A percentile compares a stretch with the other conserved stretches of the same genome.
phyloP scores from a whole-genome alignment of 257 asterid genomes.

The Parsonsia alboflavescens region DNA sequence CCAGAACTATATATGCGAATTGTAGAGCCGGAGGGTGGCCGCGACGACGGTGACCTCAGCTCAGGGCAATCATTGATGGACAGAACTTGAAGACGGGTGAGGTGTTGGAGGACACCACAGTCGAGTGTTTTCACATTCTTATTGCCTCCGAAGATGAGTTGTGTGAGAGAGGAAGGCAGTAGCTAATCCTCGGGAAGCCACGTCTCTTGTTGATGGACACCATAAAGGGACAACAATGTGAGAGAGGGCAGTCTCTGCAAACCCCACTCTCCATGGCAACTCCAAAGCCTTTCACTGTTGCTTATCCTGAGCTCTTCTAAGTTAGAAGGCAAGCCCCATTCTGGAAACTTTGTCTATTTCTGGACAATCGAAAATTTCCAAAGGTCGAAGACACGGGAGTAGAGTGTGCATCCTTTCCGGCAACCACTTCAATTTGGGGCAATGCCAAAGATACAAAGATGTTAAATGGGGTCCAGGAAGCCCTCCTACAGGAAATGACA shows the following conservation, averaged over 20 bases:
- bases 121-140: neutral
- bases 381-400: neutral
- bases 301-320: rapidly evolving
- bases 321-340: no score
- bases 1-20: neutral
- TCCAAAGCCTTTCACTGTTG: neutral
- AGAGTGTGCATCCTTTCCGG: slow-evolving; percentile 12
- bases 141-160: rapidly evolving
- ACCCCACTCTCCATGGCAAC: neutral
- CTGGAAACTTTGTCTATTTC: neutral
- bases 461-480: neutral
- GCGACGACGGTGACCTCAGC: neutral
- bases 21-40: slow-evolving; percentile 3
- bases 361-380: neutral
- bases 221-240: rapidly evolving
- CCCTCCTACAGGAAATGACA: neutral
- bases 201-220: no score
- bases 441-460: rapidly evolving
- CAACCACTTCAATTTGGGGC: slow-evolving; percentile 6
- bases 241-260: slow-evolving; percentile 6
- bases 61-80: rapidly evolving
- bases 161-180: neutral
- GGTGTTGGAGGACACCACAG: neutral
- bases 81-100: slow-evolving; percentile 9
- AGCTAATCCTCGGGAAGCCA: neutral